Evolutionary conservation across 371 early-diverging fungal species (phyloP).

Genomic region (Apophysomyces trapeziformis): DNA sequence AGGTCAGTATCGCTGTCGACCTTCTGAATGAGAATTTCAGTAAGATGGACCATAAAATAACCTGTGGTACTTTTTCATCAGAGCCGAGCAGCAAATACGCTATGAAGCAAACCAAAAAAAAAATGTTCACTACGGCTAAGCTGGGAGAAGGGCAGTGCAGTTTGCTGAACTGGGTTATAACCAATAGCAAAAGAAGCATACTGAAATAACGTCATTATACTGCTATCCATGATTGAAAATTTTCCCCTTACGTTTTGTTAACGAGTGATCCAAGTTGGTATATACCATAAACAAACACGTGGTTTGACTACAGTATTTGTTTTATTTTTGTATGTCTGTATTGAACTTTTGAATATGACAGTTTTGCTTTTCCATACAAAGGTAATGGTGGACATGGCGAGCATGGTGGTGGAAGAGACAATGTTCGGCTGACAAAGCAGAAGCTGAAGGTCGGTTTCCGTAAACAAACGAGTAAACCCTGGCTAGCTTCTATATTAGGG

Average conservation of each 20-base stretch:
- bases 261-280: too few relatives aligned
- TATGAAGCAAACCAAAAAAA: neutral
- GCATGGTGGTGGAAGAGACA: neutral
- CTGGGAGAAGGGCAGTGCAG: neutral
- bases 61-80: too few relatives aligned
- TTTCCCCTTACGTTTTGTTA: too few relatives aligned
- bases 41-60: too few relatives aligned
- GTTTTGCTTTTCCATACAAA: neutral
- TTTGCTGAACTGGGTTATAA: too few relatives aligned
- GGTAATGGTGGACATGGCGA: neutral
- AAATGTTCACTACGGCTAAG: neutral
- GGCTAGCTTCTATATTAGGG: constrained; percentile 9
- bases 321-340: too few relatives aligned
- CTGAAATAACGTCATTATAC: constrained; percentile 4
- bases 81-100: too few relatives aligned
- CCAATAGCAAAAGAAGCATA: neutral
- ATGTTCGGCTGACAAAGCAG: constrained; percentile 4
- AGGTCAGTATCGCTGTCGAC: too few relatives aligned
- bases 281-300: too few relatives aligned
- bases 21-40: too few relatives aligned
- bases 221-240: neutral
- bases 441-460: constrained; percentile 3
- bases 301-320: too few relatives aligned
- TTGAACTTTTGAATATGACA: too few relatives aligned
- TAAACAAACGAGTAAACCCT: constrained; percentile 6